Evolutionary conservation across 179 eudicot genomes (phyloP), one percentile per base, ranked within the genome.

Genomic region (Silene noctiflora): DNA sequence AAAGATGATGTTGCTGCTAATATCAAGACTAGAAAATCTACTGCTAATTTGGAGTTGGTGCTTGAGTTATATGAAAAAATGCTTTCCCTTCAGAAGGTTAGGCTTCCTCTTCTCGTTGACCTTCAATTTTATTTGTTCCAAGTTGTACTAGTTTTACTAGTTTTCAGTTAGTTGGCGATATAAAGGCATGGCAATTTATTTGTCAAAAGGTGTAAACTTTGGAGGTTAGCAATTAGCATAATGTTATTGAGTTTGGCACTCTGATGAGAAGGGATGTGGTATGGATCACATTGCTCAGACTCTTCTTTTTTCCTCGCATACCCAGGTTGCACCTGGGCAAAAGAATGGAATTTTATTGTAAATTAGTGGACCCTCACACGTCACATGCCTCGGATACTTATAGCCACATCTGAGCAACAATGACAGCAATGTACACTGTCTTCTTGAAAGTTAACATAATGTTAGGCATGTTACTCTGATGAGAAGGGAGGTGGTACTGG

Each of bases 1-100:
- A 88, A 84, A 73, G 92, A 65, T 6, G 90, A 76, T 4, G 92
- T 94, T 70, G 97, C 93, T 51, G 80, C 14, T 16, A 94, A 92
- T 76, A 86, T 94, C 5, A 81, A 71, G 88, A 88, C 83, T 48
- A 83, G 98, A 78, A 88, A 90, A 46, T 92, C 97, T 10, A 77
- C 60, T 79, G 94, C 93, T 76, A 85, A 94, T 79, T 83, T 94
- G 88, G 96, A 90, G 14, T 81, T 87, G 69, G 97, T 94, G 19
- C 88, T 94, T 78, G 60, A 87, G 67, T 94, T 94, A 22, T 92
- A 90, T 82, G 90, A 89, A 14, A 78, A 84, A 61, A 72, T 90
- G 85, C 69, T 92, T 59, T 80, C 77, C 69, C 74, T 92, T 85
- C 94, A 90, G 76, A 89, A 90, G 98, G 98, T 94, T 86, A 81